Evolutionary conservation across 306 rosid genomes (phyloP).

Genomic region (Vachellia collinsii): DNA sequence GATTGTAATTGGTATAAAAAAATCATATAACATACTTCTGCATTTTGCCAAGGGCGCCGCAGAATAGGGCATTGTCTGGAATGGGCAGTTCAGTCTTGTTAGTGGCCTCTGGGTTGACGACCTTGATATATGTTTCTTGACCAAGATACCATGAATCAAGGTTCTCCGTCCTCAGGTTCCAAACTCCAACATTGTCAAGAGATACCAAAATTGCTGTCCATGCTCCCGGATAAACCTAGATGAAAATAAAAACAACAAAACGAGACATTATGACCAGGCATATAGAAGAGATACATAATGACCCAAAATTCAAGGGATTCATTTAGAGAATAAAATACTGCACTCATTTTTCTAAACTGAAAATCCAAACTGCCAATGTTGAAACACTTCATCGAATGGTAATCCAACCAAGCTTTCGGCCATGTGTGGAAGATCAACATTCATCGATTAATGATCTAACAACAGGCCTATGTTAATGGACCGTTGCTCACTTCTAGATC

Average conservation of each 20-base stretch:
- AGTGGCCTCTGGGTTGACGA: constrained; percentile 85
- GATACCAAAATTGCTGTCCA: constrained; percentile 94
- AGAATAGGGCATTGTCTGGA: constrained; percentile 85
- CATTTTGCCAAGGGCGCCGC: constrained; percentile 74
- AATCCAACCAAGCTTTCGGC: neutral
- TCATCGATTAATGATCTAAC: neutral
- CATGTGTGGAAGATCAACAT: neutral
- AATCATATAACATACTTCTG: constrained; percentile 63
- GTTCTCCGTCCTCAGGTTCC: constrained; percentile 93
- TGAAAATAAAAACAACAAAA: neutral
- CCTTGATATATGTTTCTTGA: constrained; percentile 89
- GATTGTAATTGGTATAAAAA: constrained; percentile 9
- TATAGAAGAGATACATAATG: neutral
- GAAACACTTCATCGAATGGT: neutral
- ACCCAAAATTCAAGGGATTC: neutral
- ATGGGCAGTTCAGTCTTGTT: constrained; percentile 90
- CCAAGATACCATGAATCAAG: constrained; percentile 98
- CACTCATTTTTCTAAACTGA: neutral
- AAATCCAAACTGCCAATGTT: no score
- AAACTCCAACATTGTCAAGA: constrained; percentile 90
- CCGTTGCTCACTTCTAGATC: neutral
- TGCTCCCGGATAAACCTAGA: constrained; percentile 94
- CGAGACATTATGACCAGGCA: neutral
- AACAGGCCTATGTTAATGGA: neutral
- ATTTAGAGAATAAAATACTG: neutral